phyloP scores from a whole-genome alignment of 1,284 basidiomycete genomes.

The Taiwanofungus camphoratus region DNA sequence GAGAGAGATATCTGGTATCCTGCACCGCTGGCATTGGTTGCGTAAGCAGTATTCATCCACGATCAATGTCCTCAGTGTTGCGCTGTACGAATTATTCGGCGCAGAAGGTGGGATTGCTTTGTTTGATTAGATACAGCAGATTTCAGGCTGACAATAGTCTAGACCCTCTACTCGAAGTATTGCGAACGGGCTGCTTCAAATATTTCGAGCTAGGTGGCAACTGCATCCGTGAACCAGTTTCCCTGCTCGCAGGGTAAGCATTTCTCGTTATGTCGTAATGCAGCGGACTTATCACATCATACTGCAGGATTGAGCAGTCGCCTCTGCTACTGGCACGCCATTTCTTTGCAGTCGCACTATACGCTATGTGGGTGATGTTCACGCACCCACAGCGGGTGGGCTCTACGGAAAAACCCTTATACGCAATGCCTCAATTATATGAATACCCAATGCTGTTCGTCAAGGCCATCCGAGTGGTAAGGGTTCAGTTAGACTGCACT shows the following conservation, averaged over 20 bases:
- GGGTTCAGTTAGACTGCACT: constrained; percentile 31
- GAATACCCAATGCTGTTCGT: constrained; percentile 59
- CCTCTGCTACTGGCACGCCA: constrained; percentile 81
- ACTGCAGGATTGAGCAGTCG: constrained; percentile 58
- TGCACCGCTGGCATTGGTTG: constrained; percentile 80
- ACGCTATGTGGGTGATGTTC: constrained; percentile 86
- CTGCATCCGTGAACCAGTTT: constrained; percentile 85
- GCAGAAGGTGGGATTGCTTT: constrained; percentile 61
- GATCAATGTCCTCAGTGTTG: constrained; percentile 87
- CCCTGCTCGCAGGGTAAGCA: constrained; percentile 74
- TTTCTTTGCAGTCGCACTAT: constrained; percentile 95
- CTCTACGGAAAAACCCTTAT: constrained; percentile 29
- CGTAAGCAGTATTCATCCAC: constrained; percentile 80
- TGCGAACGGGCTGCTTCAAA: constrained; percentile 93
- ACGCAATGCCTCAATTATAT: constrained; percentile 37
- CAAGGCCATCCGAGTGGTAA: constrained; percentile 51
- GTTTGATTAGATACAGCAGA: background rate
- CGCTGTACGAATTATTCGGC: constrained; percentile 88
- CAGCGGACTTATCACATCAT: constrained; percentile 9
- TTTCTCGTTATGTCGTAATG: background rate
- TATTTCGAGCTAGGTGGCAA: constrained; percentile 95
- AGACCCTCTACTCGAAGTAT: constrained; percentile 78
- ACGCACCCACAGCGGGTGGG: constrained; percentile 47
- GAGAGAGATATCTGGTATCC: constrained; percentile 48
- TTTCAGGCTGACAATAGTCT: constrained; percentile 3